Evolutionary conservation across 208 protist species (phyloP), one percentile per base, ranked within the genome.

Genomic region (Trypanosomatidae sp.): DNA sequence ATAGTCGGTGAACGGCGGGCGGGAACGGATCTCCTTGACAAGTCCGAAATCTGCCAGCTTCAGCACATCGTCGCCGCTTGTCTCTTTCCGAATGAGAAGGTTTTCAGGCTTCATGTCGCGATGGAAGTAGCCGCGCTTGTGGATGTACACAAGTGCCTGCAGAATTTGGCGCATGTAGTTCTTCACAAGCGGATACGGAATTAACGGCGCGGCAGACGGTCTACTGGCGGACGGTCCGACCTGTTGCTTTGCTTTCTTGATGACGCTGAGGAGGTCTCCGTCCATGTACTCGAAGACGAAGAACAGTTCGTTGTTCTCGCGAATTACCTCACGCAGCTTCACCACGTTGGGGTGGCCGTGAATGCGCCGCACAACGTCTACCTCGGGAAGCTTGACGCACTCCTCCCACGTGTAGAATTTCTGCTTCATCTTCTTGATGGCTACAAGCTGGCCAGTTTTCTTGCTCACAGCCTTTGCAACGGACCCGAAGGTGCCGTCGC

Each of bases 371-470:
- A 99, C 84, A 19, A 96, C 90, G 36, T 94, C 85, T 25, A 99
- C 97, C 73, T 99, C 98, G 15, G 92, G 86, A 28, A 99, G 84
- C 71, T 97, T 89, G 39, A 99, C 74, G 81, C 98, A 99, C 75
- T 99, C 98, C 22, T 99, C 94, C 97, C 97, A 99, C 13, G 90
- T 94, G 80, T 97, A 98, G 76, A 96, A 99, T 82, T 98, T 98
- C 80, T 97, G 92, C 81, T 99, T 99, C 97, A 99, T 99, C 74
- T 97, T 98, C 81, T 99, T 99, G 44, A 99, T 99, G 25, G 98
- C 98, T 4, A 99, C 98, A 5, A 98, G 71, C 71, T 99, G 97
- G 10, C 91, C 91, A 0, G 84, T 99, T 43, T 95, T 81, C 39
- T 91, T 97, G 79, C 97, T 90, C 12, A 95, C 74, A 30, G 95